Conservation (phyloP, 805 yeast genomes). For the Candida berthetii region DNA sequence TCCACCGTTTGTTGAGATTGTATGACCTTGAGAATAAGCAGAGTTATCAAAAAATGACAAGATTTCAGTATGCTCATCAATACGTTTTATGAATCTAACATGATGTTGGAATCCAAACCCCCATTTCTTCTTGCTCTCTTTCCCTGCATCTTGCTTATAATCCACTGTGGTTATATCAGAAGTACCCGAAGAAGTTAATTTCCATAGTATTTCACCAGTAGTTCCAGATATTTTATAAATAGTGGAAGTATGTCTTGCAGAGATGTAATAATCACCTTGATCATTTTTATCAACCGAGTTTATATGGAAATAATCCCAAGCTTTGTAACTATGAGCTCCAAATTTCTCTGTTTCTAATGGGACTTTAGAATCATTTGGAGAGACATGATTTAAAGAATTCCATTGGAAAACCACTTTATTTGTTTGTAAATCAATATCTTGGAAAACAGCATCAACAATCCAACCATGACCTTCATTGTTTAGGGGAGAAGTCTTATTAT, state of each 20-base stretch:
- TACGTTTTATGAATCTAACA: constrained; percentile 18
- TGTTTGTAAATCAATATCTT: constrained; percentile 28
- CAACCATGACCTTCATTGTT: constrained; percentile 22
- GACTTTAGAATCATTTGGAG: constrained; percentile 26
- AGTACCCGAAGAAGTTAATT: constrained; percentile 21
- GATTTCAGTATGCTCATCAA: constrained; percentile 15
- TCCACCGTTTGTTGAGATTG: constrained; percentile 1
- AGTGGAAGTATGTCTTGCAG: constrained; percentile 29
- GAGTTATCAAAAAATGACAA: constrained; percentile 31
- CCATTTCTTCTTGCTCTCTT: no score
- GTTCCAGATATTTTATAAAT: constrained; percentile 28
- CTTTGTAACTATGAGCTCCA: constrained; percentile 29
- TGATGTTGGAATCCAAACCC: constrained; percentile 32
- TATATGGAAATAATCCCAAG: constrained; percentile 35
- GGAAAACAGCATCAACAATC: constrained; percentile 29
- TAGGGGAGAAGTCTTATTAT: constrained; percentile 11
- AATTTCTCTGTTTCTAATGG: constrained; percentile 21
- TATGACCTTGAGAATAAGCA: constrained; percentile 29
- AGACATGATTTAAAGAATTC: constrained; percentile 22
- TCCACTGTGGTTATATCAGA: constrained; percentile 14
- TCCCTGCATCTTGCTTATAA: no score
- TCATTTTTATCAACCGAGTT: constrained; percentile 32
- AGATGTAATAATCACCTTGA: constrained; percentile 26
- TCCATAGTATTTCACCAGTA: constrained; percentile 30
- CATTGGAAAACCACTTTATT: constrained; percentile 28